Conservation (phyloP, 2,329 filamentous ascomycete species). For the Leptographium flavum region DNA sequence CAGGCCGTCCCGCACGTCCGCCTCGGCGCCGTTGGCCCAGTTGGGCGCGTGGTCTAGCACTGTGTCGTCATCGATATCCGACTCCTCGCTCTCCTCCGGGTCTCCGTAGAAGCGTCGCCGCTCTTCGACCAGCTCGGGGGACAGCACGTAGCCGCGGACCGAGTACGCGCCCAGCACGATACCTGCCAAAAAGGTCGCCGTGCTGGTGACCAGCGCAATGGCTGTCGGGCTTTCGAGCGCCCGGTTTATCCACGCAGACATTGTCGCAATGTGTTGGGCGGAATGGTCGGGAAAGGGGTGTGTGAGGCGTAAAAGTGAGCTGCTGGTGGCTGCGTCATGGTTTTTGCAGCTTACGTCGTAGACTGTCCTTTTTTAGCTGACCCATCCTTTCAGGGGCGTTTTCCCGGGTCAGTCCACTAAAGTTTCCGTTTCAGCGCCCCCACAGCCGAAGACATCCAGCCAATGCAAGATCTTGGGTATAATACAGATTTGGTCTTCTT, state of each 20-base stretch:
- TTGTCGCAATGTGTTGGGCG: neutral
- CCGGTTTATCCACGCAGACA: constrained; percentile 2
- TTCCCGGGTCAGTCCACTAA: neutral
- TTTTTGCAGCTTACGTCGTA: neutral
- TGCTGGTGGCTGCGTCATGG: neutral
- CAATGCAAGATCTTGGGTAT: neutral
- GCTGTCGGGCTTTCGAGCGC: constrained; percentile 6
- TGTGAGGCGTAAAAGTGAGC: neutral
- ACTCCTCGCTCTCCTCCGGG: constrained; percentile 54
- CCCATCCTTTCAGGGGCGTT: neutral
- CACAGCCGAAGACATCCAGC: neutral
- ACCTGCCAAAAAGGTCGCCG: constrained; percentile 60
- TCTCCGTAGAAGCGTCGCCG: constrained; percentile 40
- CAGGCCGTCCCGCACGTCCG: constrained; percentile 44
- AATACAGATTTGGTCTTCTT: neutral
- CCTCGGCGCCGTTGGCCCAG: constrained; percentile 48
- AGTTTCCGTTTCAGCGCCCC: neutral
- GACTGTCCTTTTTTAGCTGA: neutral
- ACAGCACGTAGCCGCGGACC: constrained; percentile 43
- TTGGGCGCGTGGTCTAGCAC: constrained; percentile 53
- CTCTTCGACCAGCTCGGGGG: constrained; percentile 41
- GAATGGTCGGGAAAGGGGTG: neutral
- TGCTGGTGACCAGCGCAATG: constrained; percentile 57
- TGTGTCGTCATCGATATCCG: constrained; percentile 48
- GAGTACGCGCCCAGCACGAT: constrained; percentile 72